Percentiles rank a stretch among this genome's conserved stretches.
phyloP scores from a whole-genome alignment of 2,329 filamentous ascomycete genomes.

The Venturia oleaginea region DNA sequence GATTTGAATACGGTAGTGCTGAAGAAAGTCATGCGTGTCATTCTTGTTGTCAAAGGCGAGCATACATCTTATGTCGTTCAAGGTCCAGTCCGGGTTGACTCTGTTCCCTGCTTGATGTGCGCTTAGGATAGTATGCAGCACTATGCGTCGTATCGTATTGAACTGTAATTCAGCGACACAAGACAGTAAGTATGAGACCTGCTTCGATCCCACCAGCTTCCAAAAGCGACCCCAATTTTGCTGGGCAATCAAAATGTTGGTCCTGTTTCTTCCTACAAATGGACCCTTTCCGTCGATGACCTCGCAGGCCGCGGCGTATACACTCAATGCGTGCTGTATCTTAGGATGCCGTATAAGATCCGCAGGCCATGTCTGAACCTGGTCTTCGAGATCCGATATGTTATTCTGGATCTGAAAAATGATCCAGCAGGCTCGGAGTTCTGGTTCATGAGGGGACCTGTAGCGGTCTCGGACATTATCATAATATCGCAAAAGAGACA shows the following conservation, averaged over 20 bases:
- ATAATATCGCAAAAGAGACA: conserved; percentile 53
- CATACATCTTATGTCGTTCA: conserved; percentile 41
- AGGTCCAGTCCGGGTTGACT: conserved; percentile 46
- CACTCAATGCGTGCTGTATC: conserved; percentile 47
- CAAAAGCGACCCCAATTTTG: conserved; percentile 52
- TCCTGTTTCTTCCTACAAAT: conserved; percentile 37
- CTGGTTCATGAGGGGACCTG: conserved; percentile 49
- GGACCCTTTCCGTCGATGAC: conserved; percentile 43
- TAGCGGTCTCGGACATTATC: conserved; percentile 41
- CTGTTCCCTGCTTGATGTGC: conserved; percentile 44
- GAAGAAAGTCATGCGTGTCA: conserved; percentile 42
- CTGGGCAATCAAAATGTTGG: conserved; percentile 43
- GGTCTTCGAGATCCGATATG: conserved; percentile 46
- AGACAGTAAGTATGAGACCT: conserved; percentile 52
- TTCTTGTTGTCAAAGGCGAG: conserved; percentile 48
- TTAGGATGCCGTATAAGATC: conserved; percentile 42
- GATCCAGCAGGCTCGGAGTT: conserved; percentile 55
- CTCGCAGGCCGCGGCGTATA: conserved; percentile 48
- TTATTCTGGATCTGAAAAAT: conserved; percentile 44
- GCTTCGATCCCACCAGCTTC: conserved; percentile 43
- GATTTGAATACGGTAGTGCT: conserved; percentile 44
- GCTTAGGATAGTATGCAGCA: conserved; percentile 46
- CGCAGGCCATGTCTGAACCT: conserved; percentile 46
- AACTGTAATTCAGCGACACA: conserved; percentile 57
- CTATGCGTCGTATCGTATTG: conserved; percentile 46